Conservation (phyloP, 2,329 filamentous ascomycete genomes). For the Chrysoporthe cubensis region DNA sequence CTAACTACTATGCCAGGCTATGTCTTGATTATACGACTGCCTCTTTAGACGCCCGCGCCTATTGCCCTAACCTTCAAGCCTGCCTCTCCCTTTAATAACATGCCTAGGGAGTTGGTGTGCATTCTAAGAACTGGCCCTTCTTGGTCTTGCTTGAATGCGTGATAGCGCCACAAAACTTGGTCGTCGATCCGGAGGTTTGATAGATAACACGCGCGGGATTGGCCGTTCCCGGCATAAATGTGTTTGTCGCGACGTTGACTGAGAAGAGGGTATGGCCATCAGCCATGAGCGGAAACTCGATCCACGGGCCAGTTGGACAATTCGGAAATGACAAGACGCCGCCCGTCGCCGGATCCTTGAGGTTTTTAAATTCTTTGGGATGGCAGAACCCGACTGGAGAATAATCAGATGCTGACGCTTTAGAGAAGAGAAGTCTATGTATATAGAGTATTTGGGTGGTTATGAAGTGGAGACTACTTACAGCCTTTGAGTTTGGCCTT, state of each 20-base stretch:
- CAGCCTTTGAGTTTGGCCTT: not conserved
- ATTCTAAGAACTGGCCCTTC: not conserved
- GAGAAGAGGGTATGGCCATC: not conserved
- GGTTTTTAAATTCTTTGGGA: slow-evolving; percentile 4
- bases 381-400: not conserved
- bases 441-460: not conserved
- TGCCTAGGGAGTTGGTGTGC: not conserved
- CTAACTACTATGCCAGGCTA: too few species aligned
- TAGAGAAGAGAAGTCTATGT: not conserved
- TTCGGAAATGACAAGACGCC: not conserved
- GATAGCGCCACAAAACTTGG: slow-evolving; percentile 5
- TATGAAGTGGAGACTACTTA: not conserved
- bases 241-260: not conserved
- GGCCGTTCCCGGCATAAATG: not conserved
- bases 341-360: not conserved
- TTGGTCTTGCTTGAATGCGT: not conserved
- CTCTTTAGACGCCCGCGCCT: not conserved
- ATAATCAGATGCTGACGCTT: not conserved
- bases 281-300: slow-evolving; percentile 4
- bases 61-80: not conserved
- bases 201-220: slow-evolving; percentile 5
- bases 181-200: not conserved
- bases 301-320: slow-evolving; percentile 6
- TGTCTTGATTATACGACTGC: not conserved
- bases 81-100: not conserved